phyloP scores from a whole-genome alignment of 2,329 filamentous ascomycete genomes.

The Diatrype stigma region DNA sequence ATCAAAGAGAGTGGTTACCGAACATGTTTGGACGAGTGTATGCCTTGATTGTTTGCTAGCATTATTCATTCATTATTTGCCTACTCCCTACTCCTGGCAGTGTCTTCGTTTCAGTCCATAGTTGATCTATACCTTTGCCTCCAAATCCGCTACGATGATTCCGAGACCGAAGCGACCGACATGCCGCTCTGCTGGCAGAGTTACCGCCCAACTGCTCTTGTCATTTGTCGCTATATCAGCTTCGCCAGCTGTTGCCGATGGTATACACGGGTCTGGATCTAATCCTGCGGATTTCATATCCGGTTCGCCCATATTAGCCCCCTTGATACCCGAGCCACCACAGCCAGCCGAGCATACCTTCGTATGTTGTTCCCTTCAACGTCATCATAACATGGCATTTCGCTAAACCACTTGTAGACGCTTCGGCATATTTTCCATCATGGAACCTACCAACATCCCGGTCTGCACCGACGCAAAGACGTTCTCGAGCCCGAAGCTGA shows the following conservation, averaged over 20 bases:
- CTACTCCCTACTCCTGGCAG: neutral
- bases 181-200: constrained; percentile 57
- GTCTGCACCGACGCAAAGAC: constrained; percentile 73
- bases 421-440: constrained; percentile 92
- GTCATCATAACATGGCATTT: constrained; percentile 1
- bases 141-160: constrained; percentile 16
- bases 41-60: neutral
- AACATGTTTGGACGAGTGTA: neutral
- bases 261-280: constrained; percentile 12
- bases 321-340: constrained; percentile 39
- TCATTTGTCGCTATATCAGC: constrained; percentile 61
- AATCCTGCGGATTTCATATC: constrained; percentile 40
- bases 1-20: neutral
- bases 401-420: constrained; percentile 24
- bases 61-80: too few relatives aligned
- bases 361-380: constrained; percentile 28
- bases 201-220: constrained; percentile 60
- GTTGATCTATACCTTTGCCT: neutral
- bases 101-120: neutral
- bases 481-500: constrained; percentile 54
- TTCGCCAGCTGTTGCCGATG: constrained; percentile 33
- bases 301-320: constrained; percentile 37
- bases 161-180: constrained; percentile 21
- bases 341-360: constrained; percentile 54
- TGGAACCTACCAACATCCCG: constrained; percentile 73